phyloP scores from a whole-genome alignment of 2,329 filamentous ascomycete species.

The Parastagonospora avenae region DNA sequence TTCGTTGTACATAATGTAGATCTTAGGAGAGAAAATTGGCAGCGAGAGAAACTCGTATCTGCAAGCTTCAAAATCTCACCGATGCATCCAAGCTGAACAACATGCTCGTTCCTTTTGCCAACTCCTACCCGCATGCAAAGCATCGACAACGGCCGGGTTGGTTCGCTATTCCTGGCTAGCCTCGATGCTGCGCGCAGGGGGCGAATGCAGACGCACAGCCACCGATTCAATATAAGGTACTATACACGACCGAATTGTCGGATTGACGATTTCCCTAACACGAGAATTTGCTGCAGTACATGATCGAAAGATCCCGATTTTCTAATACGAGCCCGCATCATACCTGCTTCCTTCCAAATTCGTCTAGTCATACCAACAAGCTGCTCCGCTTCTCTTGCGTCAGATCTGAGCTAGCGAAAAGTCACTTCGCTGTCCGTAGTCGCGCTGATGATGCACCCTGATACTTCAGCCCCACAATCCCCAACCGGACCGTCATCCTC shows the following conservation, averaged over 20 bases:
- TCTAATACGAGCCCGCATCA: neutral
- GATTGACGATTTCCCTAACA: neutral
- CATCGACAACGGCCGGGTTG: neutral
- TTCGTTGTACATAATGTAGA: constrained; percentile 12
- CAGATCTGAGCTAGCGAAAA: neutral
- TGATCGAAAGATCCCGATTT: neutral
- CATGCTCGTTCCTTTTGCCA: no score
- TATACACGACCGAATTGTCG: neutral
- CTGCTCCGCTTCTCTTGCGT: no score
- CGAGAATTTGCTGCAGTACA: neutral
- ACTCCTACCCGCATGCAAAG: no score
- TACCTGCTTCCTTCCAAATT: no score
- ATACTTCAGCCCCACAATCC: neutral
- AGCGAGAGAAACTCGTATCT: neutral
- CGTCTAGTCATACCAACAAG: neutral
- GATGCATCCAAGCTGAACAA: no score
- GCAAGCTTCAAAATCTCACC: no score
- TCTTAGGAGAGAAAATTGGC: neutral
- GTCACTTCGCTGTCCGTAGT: neutral
- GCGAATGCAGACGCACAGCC: constrained; percentile 10
- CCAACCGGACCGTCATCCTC: neutral
- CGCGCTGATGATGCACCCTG: neutral
- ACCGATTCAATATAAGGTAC: constrained; percentile 8
- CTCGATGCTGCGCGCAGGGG: neutral
- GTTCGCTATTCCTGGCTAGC: neutral